A percentile compares a stretch with the other conserved stretches of the same genome.
These are phyloP conservation scores for Leishmania mexicana DNA, from an alignment of 208 protist species.

Conservation along the genomic window DNA sequence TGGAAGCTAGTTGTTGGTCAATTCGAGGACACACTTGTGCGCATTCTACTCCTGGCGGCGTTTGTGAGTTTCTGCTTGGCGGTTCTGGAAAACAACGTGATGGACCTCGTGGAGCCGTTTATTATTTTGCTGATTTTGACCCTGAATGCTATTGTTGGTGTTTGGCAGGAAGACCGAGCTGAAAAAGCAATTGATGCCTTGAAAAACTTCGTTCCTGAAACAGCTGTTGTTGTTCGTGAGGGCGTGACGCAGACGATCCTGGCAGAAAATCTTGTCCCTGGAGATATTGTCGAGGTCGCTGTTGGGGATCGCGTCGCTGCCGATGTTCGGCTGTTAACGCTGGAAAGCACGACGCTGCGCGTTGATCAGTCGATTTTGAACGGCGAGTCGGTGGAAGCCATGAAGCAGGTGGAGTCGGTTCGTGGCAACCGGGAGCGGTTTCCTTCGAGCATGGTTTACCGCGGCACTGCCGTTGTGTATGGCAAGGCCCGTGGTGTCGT, in stretches of 20 bases:
- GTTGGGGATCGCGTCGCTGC: slow-evolving; percentile 96
- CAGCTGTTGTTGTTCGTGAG: slow-evolving; percentile 71
- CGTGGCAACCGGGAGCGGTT: slow-evolving; percentile 52
- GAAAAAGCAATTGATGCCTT: slow-evolving; percentile 91
- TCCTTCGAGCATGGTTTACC: slow-evolving; percentile 92
- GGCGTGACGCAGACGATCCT: slow-evolving; percentile 49
- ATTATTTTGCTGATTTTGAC: slow-evolving; percentile 96
- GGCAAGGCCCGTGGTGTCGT: slow-evolving; percentile 94
- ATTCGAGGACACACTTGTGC: slow-evolving; percentile 92
- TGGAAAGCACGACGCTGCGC: slow-evolving; percentile 88
- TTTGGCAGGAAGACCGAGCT: slow-evolving; percentile 93
- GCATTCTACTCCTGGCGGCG: slow-evolving; percentile 84
- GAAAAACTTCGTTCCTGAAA: slow-evolving; percentile 73
- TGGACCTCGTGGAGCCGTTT: slow-evolving; percentile 92
- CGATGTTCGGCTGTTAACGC: slow-evolving; percentile 90
- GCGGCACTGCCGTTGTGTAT: slow-evolving; percentile 92
- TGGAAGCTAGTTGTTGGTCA: slow-evolving; percentile 84
- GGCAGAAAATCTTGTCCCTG: slow-evolving; percentile 92
- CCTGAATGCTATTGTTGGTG: slow-evolving; percentile 92
- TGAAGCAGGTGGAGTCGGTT: slow-evolving; percentile 66
- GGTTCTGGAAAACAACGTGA: slow-evolving; percentile 60
- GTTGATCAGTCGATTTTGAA: slow-evolving; percentile 95
- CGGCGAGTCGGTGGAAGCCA: slow-evolving; percentile 90
- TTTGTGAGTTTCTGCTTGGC: slow-evolving; percentile 85
- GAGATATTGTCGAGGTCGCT: slow-evolving; percentile 95